Percentiles rank a stretch among this genome's conserved stretches.
These are phyloP conservation scores for Pascua sp. DNA, from an alignment of 1,284 basidiomycete genomes.

Conservation along the genomic window DNA sequence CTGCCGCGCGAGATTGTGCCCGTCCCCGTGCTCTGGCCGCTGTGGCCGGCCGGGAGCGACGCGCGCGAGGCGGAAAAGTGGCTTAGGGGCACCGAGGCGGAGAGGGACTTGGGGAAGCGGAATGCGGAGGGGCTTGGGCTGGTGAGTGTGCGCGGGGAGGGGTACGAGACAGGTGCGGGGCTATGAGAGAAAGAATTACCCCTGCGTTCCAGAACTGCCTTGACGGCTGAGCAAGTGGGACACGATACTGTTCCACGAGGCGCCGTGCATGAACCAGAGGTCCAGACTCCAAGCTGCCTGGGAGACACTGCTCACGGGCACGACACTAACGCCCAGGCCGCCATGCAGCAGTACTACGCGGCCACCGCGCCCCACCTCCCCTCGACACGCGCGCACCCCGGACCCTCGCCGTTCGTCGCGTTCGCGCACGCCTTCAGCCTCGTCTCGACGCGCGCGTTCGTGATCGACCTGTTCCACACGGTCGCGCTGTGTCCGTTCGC, in stretches of 20 bases:
- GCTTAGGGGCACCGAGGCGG: constrained; percentile 43
- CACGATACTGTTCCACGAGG: constrained; percentile 33
- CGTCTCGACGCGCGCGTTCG: constrained; percentile 80
- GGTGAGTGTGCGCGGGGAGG: constrained; percentile 38
- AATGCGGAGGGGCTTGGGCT: constrained; percentile 33
- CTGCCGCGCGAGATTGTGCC: constrained; percentile 40
- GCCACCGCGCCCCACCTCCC: constrained; percentile 26
- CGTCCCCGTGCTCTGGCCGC: constrained; percentile 46
- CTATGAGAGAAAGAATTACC: no score
- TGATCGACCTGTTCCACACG: constrained; percentile 79
- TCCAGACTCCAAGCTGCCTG: not conserved
- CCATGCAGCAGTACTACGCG: constrained; percentile 33
- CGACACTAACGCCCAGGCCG: constrained; percentile 18
- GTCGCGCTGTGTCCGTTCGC: constrained; percentile 85
- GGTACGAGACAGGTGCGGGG: constrained; percentile 38
- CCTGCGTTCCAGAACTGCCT: constrained; percentile 24
- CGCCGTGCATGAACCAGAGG: not conserved
- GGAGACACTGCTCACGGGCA: no score
- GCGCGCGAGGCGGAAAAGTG: constrained; percentile 32
- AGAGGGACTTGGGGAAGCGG: constrained; percentile 32
- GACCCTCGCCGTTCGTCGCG: constrained; percentile 51
- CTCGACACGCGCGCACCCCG: constrained; percentile 19
- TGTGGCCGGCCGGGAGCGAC: constrained; percentile 24
- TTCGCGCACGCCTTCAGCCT: constrained; percentile 72
- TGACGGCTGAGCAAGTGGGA: no score